Percentiles rank a stretch among this genome's conserved stretches.
Conservation (phyloP, 208 protist genomes). For the Acanthamoeba culbertsoni region DNA sequence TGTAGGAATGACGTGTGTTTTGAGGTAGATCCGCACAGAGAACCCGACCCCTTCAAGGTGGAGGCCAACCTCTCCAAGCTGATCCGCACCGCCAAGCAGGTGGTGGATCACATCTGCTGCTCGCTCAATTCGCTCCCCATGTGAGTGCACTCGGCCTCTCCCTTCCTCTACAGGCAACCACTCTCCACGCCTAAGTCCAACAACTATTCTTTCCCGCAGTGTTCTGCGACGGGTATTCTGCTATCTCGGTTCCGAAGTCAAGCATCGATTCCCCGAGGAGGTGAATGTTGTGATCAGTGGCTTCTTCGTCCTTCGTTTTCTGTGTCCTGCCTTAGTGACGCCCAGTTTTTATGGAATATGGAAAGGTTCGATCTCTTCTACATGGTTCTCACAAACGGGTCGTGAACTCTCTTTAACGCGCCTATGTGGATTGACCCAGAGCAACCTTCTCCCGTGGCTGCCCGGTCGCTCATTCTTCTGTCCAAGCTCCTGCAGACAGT, state of each 20-base stretch:
- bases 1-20: constrained; percentile 27
- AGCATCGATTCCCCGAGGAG: constrained; percentile 3
- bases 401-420: neutral
- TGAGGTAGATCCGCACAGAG: neutral
- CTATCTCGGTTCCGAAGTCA: neutral
- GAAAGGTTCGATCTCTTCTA: neutral
- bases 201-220: neutral
- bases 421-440: neutral
- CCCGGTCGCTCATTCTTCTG: neutral
- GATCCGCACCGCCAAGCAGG: constrained; percentile 2
- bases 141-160: neutral
- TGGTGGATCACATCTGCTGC: constrained; percentile 28
- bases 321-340: neutral
- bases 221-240: neutral
- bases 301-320: neutral
- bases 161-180: neutral
- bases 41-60: neutral
- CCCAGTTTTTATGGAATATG: neutral
- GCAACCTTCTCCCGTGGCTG: neutral
- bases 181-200: neutral
- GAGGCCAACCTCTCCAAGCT: neutral
- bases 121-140: neutral
- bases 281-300: neutral
- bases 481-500: constrained; percentile 11
- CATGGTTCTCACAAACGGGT: neutral